Evolutionary conservation across 148 eudicot species (phyloP), one percentile per base, ranked within the genome.

Genomic region (Persicaria tinctoria): DNA sequence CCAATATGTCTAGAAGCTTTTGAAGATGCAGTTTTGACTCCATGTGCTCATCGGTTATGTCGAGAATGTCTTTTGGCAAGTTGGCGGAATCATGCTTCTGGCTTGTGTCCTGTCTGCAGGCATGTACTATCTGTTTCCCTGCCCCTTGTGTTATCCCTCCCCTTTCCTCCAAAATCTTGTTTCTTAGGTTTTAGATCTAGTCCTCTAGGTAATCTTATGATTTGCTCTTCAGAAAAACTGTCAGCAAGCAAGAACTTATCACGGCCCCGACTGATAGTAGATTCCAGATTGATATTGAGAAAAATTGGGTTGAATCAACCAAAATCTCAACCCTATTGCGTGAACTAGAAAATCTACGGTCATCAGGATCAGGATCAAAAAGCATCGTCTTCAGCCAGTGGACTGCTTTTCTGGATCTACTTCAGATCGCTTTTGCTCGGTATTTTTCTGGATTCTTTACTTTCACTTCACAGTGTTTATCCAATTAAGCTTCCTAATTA

Each of bases 61-160:
- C 92, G 97, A 46, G 98, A 95, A 82, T 95, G 98, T 82, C 92
- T 95, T 45, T 81, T 95, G 87, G 85, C 97, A 38, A 95, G 97
- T 85, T 95, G 98, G 98, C 89, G 92, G 74, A 87, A 85, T 81
- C 81, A 91, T 73, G 76, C 87, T 71, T 88, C 90, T 70, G 97
- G 98, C 51, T 88, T 92, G 78, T 95, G 98, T 81, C 98, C 98
- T 80, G 98, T 95, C 83, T 95, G 98, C 85, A 92, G 98, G 98
- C 92, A 90, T 63, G 18, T 66, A 71, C 54, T 8, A 47, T 49
- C 32, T 71, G 74, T 59, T 27, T 8, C 68, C 53, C 17, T 59
- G 64, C 20, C 7, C 7, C 2, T 59, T 18, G 7, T 55, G 60
- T 17, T 55, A 14, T 59, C 20, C 64, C 64, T 13, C 38, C 38